Conservation (phyloP, 2,329 filamentous ascomycete genomes). For the Botrytis cinerea region DNA sequence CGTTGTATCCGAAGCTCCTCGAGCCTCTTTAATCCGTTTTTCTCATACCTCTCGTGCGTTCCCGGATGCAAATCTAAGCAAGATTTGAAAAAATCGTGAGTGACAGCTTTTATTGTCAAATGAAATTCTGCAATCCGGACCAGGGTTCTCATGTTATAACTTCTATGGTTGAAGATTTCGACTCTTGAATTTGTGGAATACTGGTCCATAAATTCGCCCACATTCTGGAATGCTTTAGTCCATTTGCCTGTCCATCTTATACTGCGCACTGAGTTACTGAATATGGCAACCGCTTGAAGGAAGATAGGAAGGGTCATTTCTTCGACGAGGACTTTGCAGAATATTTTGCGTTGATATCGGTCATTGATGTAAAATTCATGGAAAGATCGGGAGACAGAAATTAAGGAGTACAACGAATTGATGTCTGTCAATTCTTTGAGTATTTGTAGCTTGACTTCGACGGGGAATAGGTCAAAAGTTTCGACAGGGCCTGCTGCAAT, state of each 20-base stretch:
- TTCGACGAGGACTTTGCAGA: not conserved
- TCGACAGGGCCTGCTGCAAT: not conserved
- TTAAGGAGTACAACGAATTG: not conserved
- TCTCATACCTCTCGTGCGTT: not conserved
- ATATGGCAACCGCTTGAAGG: not conserved
- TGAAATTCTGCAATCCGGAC: not conserved
- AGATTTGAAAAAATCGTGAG: not conserved
- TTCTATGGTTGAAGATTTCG: not conserved
- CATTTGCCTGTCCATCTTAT: not conserved
- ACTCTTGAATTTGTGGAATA: not conserved
- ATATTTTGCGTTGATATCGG: not conserved
- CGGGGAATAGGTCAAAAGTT: not conserved
- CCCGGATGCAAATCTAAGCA: slow-evolving; percentile 1
- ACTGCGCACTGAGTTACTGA: not conserved
- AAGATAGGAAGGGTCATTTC: slow-evolving; percentile 14
- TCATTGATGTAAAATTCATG: not conserved
- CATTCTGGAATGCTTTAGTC: not conserved
- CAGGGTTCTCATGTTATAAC: not conserved
- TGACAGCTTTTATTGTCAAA: slow-evolving; percentile 2
- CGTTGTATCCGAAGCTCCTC: slow-evolving; percentile 5
- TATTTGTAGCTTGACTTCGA: not conserved
- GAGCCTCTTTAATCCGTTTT: not conserved
- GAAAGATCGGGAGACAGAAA: not conserved
- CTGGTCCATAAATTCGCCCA: not conserved
- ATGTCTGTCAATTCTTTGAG: not conserved